A percentile compares a stretch with the other conserved stretches of the same genome.
These are phyloP conservation scores for Penicillium brevicompactum DNA, from an alignment of 2,329 filamentous ascomycete genomes.

Conservation along the genomic window DNA sequence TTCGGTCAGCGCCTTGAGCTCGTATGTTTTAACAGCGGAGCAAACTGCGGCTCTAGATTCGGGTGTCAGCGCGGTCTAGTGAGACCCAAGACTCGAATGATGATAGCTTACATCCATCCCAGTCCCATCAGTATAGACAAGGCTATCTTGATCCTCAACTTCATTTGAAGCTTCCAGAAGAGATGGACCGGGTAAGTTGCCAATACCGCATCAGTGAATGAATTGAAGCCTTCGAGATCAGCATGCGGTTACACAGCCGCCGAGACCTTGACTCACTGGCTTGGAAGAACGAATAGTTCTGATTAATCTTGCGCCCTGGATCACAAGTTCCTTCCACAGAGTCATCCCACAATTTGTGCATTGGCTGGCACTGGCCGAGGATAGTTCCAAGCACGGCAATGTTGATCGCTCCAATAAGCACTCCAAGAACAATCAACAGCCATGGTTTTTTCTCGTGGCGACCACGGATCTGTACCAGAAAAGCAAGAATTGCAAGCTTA, in stretches of 20 bases:
- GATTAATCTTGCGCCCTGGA: slow-evolving; percentile 11
- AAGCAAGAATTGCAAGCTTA: slow-evolving; percentile 27
- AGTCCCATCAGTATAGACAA: slow-evolving; percentile 25
- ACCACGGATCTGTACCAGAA: slow-evolving; percentile 26
- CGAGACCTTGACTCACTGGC: slow-evolving; percentile 12
- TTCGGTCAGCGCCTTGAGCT: slow-evolving; percentile 16
- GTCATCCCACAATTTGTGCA: slow-evolving; percentile 23
- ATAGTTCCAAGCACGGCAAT: slow-evolving; percentile 20
- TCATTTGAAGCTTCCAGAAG: slow-evolving; percentile 25
- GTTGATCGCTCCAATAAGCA: slow-evolving; percentile 20
- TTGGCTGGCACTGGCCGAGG: slow-evolving; percentile 22
- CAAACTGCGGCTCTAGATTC: slow-evolving; percentile 16
- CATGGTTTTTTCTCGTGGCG: slow-evolving; percentile 19
- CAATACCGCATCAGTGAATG: slow-evolving; percentile 20
- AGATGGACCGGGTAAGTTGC: slow-evolving; percentile 26
- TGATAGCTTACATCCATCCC: slow-evolving; percentile 31
- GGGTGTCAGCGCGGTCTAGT: not conserved
- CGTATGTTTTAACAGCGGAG: slow-evolving; percentile 21
- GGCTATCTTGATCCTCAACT: slow-evolving; percentile 19
- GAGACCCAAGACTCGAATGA: too few relatives aligned
- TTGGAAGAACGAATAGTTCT: slow-evolving; percentile 23
- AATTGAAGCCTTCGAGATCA: slow-evolving; percentile 13
- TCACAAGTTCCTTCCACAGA: slow-evolving; percentile 19
- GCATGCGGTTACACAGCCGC: not conserved
- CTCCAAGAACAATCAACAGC: slow-evolving; percentile 20